phyloP scores from a whole-genome alignment of 169 alveolate species.

The Cryptosporidium felis region DNA sequence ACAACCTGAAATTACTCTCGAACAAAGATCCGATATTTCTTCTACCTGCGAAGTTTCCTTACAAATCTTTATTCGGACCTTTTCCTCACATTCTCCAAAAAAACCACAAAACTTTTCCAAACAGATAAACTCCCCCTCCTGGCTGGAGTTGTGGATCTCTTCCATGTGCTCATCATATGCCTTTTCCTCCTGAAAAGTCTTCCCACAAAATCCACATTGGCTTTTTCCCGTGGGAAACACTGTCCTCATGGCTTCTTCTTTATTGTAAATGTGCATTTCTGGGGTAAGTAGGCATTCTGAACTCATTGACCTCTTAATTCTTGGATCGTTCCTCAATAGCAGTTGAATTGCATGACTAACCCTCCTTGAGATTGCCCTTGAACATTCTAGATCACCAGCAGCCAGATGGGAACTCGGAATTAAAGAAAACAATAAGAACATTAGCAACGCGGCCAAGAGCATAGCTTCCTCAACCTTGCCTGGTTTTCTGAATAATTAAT shows the following conservation, averaged over 20 bases:
- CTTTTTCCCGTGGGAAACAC: slow-evolving; percentile 24
- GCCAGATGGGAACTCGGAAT: too few species aligned
- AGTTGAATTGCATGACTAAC: background rate
- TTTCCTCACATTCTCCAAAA: slow-evolving; percentile 24
- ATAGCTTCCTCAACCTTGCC: too few species aligned
- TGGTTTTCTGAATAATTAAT: too few species aligned
- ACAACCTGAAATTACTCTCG: background rate
- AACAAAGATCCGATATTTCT: background rate
- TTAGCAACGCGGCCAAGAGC: too few species aligned
- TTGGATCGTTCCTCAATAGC: background rate
- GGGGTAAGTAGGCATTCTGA: background rate
- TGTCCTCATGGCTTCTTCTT: background rate
- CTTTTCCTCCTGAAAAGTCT: background rate
- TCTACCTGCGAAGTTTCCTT: background rate
- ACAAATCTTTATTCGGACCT: background rate
- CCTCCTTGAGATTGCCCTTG: slow-evolving; percentile 30
- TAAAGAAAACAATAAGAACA: too few species aligned
- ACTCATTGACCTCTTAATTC: background rate
- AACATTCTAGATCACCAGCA: too few species aligned
- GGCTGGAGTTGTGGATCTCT: background rate
- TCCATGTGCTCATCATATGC: slow-evolving; percentile 32
- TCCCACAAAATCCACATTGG: slow-evolving; percentile 18
- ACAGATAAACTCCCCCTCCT: slow-evolving; percentile 7
- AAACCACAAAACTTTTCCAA: background rate
- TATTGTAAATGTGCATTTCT: background rate